phyloP scores from a whole-genome alignment of 129 eudicot species.

The Chrysanthemum makinoi region DNA sequence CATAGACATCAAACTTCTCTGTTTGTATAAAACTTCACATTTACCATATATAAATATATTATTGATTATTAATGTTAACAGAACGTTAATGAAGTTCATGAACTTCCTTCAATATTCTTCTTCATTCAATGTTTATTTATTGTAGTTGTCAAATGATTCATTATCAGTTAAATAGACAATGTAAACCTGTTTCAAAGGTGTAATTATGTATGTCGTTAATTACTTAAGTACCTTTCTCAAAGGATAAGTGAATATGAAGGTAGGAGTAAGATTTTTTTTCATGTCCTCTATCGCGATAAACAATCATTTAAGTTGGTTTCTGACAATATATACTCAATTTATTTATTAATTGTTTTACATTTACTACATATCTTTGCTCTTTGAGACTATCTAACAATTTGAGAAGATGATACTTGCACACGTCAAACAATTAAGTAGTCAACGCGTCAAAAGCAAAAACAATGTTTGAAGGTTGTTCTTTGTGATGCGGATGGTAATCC shows the following conservation, averaged over 20 bases:
- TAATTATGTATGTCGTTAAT: neutral
- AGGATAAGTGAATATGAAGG: conserved; percentile 80
- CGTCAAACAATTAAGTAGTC: too few relatives aligned
- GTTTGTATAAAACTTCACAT: too few relatives aligned
- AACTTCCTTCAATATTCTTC: neutral
- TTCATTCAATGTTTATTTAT: neutral
- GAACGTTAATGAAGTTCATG: conserved; percentile 3
- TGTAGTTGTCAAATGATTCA: neutral
- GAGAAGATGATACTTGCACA: too few relatives aligned
- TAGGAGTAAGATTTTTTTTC: conserved; percentile 42
- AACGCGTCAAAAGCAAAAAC: too few relatives aligned
- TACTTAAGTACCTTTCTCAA: conserved; percentile 39
- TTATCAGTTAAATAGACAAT: neutral
- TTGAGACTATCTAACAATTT: too few relatives aligned
- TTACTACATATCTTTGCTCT: too few relatives aligned
- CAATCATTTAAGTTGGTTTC: neutral
- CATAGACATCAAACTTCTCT: too few relatives aligned
- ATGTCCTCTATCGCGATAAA: neutral
- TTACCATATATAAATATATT: too few relatives aligned
- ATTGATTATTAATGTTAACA: neutral
- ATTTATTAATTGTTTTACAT: neutral
- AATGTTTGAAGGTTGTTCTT: too few relatives aligned
- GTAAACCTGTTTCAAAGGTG: neutral
- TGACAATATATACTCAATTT: too few relatives aligned
- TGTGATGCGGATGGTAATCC: too few relatives aligned